Evolutionary conservation across 2,329 filamentous ascomycete species (phyloP).

Genomic region (Alternaria viburni): DNA sequence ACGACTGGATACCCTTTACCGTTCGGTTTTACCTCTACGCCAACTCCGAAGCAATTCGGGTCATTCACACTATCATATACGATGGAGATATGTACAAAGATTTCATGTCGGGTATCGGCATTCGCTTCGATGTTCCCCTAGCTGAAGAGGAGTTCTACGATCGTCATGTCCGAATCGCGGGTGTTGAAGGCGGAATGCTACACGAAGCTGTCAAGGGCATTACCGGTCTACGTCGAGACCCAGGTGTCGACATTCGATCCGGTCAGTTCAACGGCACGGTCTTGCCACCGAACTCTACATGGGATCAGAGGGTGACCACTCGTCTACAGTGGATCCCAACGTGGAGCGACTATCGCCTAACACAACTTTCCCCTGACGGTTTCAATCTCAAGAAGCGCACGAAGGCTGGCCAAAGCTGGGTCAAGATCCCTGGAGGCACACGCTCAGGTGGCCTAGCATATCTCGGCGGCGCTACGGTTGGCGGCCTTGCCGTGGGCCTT

Average conservation of each 20-base stretch:
- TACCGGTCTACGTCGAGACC: constrained; percentile 64
- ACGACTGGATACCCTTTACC: constrained; percentile 61
- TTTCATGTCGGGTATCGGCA: constrained; percentile 62
- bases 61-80: constrained; percentile 64
- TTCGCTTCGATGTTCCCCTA: constrained; percentile 64
- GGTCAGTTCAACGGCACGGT: constrained; percentile 59
- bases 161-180: constrained; percentile 64
- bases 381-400: constrained; percentile 68
- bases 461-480: constrained; percentile 62
- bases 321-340: constrained; percentile 63
- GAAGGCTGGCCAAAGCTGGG: constrained; percentile 63
- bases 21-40: constrained; percentile 66
- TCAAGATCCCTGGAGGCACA: constrained; percentile 64
- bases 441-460: constrained; percentile 64
- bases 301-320: constrained; percentile 56
- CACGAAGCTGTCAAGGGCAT: constrained; percentile 66
- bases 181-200: constrained; percentile 62
- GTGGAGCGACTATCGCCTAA: constrained; percentile 65
- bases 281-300: constrained; percentile 52
- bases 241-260: constrained; percentile 56
- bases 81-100: constrained; percentile 58
- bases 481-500: constrained; percentile 65
- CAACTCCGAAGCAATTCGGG: constrained; percentile 61
- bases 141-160: constrained; percentile 61
- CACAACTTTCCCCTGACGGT: constrained; percentile 65